These are phyloP conservation scores for Trichoderma sp. DNA, from an alignment of 2,329 filamentous ascomycete species.

Conservation along the genomic window DNA sequence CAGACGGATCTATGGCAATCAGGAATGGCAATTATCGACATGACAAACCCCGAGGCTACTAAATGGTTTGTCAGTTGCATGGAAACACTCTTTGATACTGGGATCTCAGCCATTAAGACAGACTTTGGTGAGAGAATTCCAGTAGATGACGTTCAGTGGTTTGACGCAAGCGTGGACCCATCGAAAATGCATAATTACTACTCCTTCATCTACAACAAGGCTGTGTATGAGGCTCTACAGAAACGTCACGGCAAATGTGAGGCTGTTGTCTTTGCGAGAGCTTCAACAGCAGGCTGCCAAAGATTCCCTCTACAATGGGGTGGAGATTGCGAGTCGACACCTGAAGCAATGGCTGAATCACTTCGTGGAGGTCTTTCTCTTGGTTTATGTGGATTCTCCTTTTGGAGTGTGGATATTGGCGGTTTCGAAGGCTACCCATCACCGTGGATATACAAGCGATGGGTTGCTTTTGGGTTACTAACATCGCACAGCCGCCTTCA, in stretches of 20 bases:
- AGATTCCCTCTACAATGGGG: constrained; percentile 70
- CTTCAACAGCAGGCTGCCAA: constrained; percentile 65
- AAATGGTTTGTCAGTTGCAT: constrained; percentile 63
- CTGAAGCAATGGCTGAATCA: constrained; percentile 70
- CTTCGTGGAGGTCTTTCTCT: constrained; percentile 63
- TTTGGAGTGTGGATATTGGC: constrained; percentile 69
- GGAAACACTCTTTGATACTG: constrained; percentile 61
- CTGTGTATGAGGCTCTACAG: constrained; percentile 64
- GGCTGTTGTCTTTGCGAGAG: constrained; percentile 63
- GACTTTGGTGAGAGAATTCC: constrained; percentile 74
- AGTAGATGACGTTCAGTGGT: constrained; percentile 61
- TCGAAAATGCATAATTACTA: constrained; percentile 75
- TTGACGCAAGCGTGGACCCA: constrained; percentile 56
- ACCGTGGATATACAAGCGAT: constrained; percentile 71
- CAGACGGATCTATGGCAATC: constrained; percentile 78
- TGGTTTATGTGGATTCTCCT: constrained; percentile 62
- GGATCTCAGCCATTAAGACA: constrained; percentile 71
- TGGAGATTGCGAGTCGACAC: constrained; percentile 71
- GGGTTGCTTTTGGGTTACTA: constrained; percentile 72
- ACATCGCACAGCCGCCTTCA: constrained; percentile 69
- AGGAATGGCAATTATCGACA: constrained; percentile 71
- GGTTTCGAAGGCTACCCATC: constrained; percentile 67
- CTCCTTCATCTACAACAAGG: constrained; percentile 68
- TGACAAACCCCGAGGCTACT: constrained; percentile 67
- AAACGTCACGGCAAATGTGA: constrained; percentile 49